Evolutionary conservation across 768 basidiomycete genomes (phyloP), one percentile per base, ranked within the genome.

Genomic region (Lactarius deliciosus): DNA sequence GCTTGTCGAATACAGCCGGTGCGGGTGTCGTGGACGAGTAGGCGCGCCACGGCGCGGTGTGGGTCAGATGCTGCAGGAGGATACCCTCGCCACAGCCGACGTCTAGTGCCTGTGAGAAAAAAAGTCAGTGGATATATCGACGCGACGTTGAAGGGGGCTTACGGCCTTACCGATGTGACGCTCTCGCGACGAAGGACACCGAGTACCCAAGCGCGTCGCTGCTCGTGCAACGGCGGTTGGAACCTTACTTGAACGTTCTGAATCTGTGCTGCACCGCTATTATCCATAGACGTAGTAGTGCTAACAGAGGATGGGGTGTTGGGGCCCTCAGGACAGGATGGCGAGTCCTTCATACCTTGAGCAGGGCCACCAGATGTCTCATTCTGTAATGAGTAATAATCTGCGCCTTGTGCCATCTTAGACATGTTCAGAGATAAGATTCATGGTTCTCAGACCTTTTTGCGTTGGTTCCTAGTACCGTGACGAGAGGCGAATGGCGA

Each of bases 71-170:
- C 0, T 80, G 75, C 16, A 95, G 83, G 9, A 95, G 81, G 45
- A 86, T 80, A 28, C 93, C 93, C 75, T 91, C 86, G 47, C 93
- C 93, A 70, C 93, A 96, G 5, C 93, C 93, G 32, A 93, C 79
- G 71, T 96, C 93, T 56, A 94, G 78, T 10, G 94, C 81, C 91
- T 93, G 65, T 25, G 30, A 13, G 28, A 36, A 34, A 43, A 45
- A 56, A 28, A 47, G 36, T 67, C 50, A 60, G 50, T 38, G 36
- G 3, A 38, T 38, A 38, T 53, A 54, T 53, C 50, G 36, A 0
- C 36, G 36, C 56, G 20, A 32, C 34, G 47, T 4, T 6, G 13
- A 32, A 25, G 50, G 50, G 11, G 38, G 15, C 1, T 18, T 9
- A 30, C 2, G 36, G 15, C 16, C 65, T 2, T 56, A 87, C 89